Conservation (phyloP, 768 basidiomycete genomes). For the Infundibulicybe gibba region DNA sequence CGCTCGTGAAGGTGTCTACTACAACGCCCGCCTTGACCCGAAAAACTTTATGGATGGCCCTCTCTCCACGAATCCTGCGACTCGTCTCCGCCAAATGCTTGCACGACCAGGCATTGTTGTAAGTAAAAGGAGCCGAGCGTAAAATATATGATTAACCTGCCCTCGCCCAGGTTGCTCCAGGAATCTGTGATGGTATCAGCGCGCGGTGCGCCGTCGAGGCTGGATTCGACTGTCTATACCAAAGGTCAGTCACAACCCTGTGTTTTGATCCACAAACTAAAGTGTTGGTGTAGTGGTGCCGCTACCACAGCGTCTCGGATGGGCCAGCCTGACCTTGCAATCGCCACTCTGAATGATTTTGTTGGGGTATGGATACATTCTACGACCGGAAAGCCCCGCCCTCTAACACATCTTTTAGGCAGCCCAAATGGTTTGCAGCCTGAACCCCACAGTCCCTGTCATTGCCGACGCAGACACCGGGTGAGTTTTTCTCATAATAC, state of each 20-base stretch:
- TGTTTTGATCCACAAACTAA: too few relatives aligned
- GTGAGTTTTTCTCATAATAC: slow-evolving; percentile 23
- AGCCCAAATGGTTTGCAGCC: slow-evolving; percentile 66
- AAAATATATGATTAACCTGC: too few relatives aligned
- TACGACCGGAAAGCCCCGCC: background rate
- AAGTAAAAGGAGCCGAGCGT: slow-evolving; percentile 16
- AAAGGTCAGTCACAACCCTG: slow-evolving; percentile 40
- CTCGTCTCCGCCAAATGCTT: slow-evolving; percentile 67
- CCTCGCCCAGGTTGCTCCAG: slow-evolving; percentile 59
- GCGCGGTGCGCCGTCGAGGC: slow-evolving; percentile 78
- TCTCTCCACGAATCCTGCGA: slow-evolving; percentile 64
- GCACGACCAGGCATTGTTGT: slow-evolving; percentile 76
- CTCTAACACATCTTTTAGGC: slow-evolving; percentile 28
- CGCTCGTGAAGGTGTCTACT: slow-evolving; percentile 32
- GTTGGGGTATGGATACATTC: slow-evolving; percentile 38
- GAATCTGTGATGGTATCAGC: slow-evolving; percentile 78
- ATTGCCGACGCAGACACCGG: slow-evolving; percentile 83
- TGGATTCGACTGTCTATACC: slow-evolving; percentile 75
- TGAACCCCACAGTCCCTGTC: slow-evolving; percentile 63
- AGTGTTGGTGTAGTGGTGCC: slow-evolving; percentile 46
- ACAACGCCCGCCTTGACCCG: slow-evolving; percentile 67
- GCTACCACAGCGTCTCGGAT: slow-evolving; percentile 78
- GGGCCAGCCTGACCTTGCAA: slow-evolving; percentile 76
- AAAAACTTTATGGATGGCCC: slow-evolving; percentile 68
- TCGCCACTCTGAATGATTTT: slow-evolving; percentile 77